Percentiles rank a stretch among this genome's conserved stretches.
Evolutionary conservation across 441 rosid species (phyloP).

Genomic region (Codiaeum variegatum): DNA sequence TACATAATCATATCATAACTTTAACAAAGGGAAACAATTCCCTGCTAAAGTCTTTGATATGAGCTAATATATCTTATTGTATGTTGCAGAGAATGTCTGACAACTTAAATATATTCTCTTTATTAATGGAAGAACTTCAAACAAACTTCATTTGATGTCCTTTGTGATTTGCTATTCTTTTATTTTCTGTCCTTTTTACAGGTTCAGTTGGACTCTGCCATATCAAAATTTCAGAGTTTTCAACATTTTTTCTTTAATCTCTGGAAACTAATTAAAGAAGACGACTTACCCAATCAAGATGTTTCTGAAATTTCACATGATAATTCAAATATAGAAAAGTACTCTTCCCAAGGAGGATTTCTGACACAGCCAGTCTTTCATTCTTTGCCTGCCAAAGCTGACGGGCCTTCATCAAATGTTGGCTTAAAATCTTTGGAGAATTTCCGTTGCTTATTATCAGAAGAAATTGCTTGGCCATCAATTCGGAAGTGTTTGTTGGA

Average conservation of each 20-base stretch:
- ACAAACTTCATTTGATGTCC: not conserved
- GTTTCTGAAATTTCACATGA: conserved; percentile 36
- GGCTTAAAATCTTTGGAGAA: conserved; percentile 43
- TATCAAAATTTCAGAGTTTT: conserved; percentile 66
- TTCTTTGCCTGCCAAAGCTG: conserved; percentile 34
- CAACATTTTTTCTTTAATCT: conserved; percentile 87
- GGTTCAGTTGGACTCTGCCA: conserved; percentile 68
- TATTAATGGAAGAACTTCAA: not conserved
- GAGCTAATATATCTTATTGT: not conserved
- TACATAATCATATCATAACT: too few species aligned
- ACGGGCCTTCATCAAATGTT: conserved; percentile 31
- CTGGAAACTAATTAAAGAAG: conserved; percentile 71
- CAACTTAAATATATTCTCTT: not conserved
- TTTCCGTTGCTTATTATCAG: conserved; percentile 53
- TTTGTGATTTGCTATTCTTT: conserved; percentile 10
- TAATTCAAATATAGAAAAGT: conserved; percentile 25
- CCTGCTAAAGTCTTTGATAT: not conserved
- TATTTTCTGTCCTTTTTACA: conserved; percentile 35
- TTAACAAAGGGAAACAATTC: not conserved
- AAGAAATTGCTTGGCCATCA: conserved; percentile 70
- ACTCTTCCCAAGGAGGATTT: conserved; percentile 85
- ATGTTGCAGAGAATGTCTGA: not conserved
- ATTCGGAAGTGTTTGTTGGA: conserved; percentile 71
- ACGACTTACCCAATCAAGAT: conserved; percentile 38
- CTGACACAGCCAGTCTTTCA: conserved; percentile 59